These are phyloP conservation scores for Tulasnella sp. DNA, from an alignment of 768 basidiomycete species.

Conservation along the genomic window DNA sequence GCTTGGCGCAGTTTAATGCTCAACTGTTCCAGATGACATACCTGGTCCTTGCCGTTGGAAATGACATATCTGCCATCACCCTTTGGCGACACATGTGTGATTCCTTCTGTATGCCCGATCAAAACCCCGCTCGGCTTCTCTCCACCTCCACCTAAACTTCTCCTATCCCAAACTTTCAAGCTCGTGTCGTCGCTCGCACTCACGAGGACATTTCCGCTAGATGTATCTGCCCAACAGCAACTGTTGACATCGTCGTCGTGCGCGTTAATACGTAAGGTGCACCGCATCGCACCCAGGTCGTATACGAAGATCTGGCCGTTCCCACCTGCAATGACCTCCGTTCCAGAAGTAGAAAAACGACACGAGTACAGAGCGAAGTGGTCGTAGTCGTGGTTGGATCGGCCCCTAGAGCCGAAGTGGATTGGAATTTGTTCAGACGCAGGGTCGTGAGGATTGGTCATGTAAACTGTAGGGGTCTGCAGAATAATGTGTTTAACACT, in stretches of 20 bases:
- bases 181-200: conserved; percentile 93
- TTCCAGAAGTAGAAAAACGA: conserved; percentile 91
- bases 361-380: conserved; percentile 83
- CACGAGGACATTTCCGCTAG: conserved; percentile 86
- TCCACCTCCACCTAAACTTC: conserved; percentile 34
- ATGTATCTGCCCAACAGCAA: conserved; percentile 89
- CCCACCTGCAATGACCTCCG: conserved; percentile 90
- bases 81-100: conserved; percentile 89
- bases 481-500: not conserved
- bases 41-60: conserved; percentile 94
- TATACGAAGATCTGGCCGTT: conserved; percentile 68
- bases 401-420: conserved; percentile 28
- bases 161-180: conserved; percentile 82
- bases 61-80: conserved; percentile 94
- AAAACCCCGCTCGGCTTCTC: conserved; percentile 83
- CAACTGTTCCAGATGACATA: conserved; percentile 22
- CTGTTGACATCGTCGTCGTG: conserved; percentile 90
- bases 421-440: conserved; percentile 54
- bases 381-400: conserved; percentile 32
- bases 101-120: conserved; percentile 91
- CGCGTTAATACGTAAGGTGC: conserved; percentile 77
- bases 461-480: conserved; percentile 63
- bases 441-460: conserved; percentile 60
- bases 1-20: not conserved
- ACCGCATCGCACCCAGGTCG: conserved; percentile 68